phyloP scores from a whole-genome alignment of 768 basidiomycete species.

The Agrocybe praecox region DNA sequence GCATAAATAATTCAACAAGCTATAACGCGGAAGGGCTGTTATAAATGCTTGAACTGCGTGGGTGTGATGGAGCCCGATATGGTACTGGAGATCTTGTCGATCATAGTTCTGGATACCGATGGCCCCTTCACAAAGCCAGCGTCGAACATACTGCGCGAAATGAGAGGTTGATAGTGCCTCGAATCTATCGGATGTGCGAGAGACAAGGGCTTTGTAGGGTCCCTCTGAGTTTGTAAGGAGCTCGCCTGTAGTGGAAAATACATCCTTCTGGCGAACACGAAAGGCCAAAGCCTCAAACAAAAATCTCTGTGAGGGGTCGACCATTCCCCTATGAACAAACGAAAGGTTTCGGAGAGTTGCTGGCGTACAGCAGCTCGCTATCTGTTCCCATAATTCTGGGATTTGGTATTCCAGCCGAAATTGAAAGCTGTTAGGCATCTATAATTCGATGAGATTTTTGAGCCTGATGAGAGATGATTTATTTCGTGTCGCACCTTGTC shows the following conservation, averaged over 20 bases:
- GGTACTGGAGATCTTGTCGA: too few relatives aligned
- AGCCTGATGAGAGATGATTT: not conserved
- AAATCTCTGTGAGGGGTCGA: not conserved
- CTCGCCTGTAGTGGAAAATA: not conserved
- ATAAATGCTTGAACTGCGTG: not conserved
- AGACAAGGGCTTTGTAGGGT: not conserved
- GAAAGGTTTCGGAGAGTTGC: not conserved
- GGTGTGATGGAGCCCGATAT: not conserved
- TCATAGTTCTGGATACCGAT: not conserved
- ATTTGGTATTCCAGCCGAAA: not conserved
- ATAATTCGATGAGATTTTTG: not conserved
- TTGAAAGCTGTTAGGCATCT: not conserved
- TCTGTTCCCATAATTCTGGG: not conserved
- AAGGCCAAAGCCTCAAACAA: not conserved
- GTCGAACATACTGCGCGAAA: not conserved
- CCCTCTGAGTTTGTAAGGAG: not conserved
- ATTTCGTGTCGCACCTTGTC: not conserved
- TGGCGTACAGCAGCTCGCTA: not conserved
- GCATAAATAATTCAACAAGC: not conserved
- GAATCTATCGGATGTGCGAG: not conserved
- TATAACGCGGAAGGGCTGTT: not conserved
- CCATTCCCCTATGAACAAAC: not conserved
- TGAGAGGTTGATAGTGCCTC: not conserved
- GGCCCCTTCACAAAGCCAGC: not conserved
- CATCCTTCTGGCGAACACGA: not conserved